Conservation (phyloP, 352 stramenopile species). For the Globisporangium splendens region DNA sequence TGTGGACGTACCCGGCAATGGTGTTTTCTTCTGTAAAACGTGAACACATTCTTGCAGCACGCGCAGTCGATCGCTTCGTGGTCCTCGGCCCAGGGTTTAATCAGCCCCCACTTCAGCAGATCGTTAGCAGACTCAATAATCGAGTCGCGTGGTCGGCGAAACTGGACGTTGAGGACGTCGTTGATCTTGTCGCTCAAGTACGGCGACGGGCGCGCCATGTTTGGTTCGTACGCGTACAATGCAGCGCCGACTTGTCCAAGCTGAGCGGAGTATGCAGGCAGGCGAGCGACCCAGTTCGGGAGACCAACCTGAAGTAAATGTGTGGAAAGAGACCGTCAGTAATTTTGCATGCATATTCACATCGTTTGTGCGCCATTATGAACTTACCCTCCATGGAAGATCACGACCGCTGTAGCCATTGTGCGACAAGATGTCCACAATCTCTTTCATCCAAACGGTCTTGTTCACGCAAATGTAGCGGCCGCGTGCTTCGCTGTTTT, state of each 20-base stretch:
- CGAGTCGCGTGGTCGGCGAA: constrained; percentile 45
- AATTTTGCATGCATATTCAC: neutral
- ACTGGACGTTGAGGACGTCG: constrained; percentile 76
- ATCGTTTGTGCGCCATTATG: neutral
- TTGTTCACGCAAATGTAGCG: constrained; percentile 87
- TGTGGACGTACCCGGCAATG: constrained; percentile 64
- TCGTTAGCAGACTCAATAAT: constrained; percentile 83
- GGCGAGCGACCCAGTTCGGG: constrained; percentile 76
- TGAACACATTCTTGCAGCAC: constrained; percentile 78
- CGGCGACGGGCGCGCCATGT: constrained; percentile 48
- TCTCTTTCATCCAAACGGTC: constrained; percentile 86
- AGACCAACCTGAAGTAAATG: constrained; percentile 43
- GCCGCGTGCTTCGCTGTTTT: constrained; percentile 79
- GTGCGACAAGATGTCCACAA: constrained; percentile 78
- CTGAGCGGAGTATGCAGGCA: constrained; percentile 84
- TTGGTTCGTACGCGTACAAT: constrained; percentile 64
- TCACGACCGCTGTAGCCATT: constrained; percentile 86
- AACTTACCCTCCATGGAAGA: constrained; percentile 67
- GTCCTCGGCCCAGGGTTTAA: constrained; percentile 88
- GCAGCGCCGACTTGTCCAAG: constrained; percentile 81
- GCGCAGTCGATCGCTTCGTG: constrained; percentile 69
- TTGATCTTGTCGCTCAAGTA: constrained; percentile 82
- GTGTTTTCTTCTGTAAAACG: constrained; percentile 78
- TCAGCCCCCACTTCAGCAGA: constrained; percentile 80
- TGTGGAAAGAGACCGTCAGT: neutral